Conservation (phyloP, 2,329 filamentous ascomycete genomes). For the Cladosporium colombiae region DNA sequence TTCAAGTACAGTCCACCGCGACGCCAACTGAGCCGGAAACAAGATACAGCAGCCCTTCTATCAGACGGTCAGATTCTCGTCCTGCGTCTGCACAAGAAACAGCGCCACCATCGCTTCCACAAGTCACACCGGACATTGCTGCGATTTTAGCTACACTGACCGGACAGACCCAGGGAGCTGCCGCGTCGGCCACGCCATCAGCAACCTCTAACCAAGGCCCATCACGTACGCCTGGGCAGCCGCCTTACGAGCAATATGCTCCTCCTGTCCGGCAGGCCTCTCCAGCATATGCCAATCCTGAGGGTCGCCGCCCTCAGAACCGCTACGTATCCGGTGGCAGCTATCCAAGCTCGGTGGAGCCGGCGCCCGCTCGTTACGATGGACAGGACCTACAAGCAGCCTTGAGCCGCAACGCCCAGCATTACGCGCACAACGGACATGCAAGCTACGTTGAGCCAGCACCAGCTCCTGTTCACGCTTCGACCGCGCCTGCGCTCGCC, state of each 20-base stretch:
- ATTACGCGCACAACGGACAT: constrained; percentile 11
- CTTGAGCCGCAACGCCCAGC: constrained; percentile 18
- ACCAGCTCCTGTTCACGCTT: constrained; percentile 22
- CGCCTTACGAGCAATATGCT: constrained; percentile 17
- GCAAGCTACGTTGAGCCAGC: constrained; percentile 28
- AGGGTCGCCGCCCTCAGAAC: constrained; percentile 21
- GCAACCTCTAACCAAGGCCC: constrained; percentile 21
- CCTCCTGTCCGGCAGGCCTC: constrained; percentile 8
- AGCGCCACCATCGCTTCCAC: background rate
- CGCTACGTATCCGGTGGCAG: constrained; percentile 22
- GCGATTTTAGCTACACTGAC: constrained; percentile 32
- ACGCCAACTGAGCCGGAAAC: background rate
- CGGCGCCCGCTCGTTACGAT: constrained; percentile 18
- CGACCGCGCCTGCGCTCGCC: constrained; percentile 28
- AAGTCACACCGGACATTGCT: constrained; percentile 31
- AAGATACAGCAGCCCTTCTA: constrained; percentile 22
- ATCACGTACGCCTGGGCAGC: constrained; percentile 23
- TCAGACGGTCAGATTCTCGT: constrained; percentile 23
- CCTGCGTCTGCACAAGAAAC: background rate
- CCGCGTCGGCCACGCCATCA: constrained; percentile 23
- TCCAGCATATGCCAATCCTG: constrained; percentile 16
- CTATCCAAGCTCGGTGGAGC: constrained; percentile 16
- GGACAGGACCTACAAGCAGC: constrained; percentile 23
- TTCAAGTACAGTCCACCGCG: constrained; percentile 5
- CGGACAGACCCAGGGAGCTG: background rate